Evolutionary conservation across 768 basidiomycete genomes (phyloP), one percentile per base, ranked within the genome.

Genomic region (Lactarius trivialis): DNA sequence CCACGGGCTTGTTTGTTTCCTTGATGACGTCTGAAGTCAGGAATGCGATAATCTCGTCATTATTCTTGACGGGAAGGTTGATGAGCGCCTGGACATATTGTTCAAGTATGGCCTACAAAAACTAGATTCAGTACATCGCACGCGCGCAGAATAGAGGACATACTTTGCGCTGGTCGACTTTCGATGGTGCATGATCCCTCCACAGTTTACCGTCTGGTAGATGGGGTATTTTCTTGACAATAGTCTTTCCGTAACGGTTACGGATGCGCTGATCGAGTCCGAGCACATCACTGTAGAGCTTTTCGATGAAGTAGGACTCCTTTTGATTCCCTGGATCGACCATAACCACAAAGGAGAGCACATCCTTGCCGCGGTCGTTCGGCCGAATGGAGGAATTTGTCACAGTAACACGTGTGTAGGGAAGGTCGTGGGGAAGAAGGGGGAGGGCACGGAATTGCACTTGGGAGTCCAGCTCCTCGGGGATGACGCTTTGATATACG

Each of bases 131-230:
- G 49, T 65, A 58, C 53, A 57, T 65, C 55, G 21, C 55, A 36
- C 15, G 17, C 41, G 50, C 21, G 50, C 64, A 53, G 34, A 64
- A 41, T 19, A 8, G n/a, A 30, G 26, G 34, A 76, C 85, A 68
- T 70, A 91, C 93, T 80, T 98, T 98, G 66, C 96, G 78, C 74
- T 96, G 93, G 78, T 98, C 97, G 48, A 94, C 91, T 77, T 91
- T 95, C 32, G 91, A 92, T 33, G 96, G 96, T 0, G 95, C 94
- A 73, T 96, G 93, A 75, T 98, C 97, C 73, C 85, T 95, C 91
- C 96, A 98, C 9, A 97, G 77, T 73, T 88, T 89, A 28, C 91
- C 91, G 72, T 99, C 97, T 1, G 97, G 97, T 60, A 99, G 73
- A 58, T 75, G 79, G 21, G 79, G 85, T 53, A 98, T 85, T 74